Evolutionary conservation across 208 protist genomes (phyloP).

Genomic region (Trypanosoma theileri): DNA sequence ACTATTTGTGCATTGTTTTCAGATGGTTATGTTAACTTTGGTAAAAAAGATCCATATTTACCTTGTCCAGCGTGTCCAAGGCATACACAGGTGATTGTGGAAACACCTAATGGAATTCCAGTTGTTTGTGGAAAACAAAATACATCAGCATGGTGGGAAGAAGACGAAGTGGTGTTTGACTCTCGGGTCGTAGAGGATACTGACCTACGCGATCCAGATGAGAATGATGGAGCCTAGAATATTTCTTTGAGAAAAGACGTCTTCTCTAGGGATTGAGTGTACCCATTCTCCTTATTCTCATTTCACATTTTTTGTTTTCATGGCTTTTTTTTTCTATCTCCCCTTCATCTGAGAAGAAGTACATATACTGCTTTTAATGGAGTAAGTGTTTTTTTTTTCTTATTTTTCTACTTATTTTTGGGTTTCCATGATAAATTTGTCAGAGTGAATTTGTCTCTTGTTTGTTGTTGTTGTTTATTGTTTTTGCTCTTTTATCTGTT

Average conservation of each 20-base stretch:
- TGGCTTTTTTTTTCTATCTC: no score
- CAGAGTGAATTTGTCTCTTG: not conserved
- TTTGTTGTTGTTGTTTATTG: not conserved
- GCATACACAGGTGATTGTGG: conserved; percentile 69
- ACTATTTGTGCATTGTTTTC: conserved; percentile 77
- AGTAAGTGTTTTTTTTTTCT: no score
- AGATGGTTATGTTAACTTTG: conserved; percentile 85
- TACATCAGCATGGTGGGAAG: conserved; percentile 53
- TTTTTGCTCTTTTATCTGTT: not conserved
- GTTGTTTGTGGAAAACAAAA: conserved; percentile 11
- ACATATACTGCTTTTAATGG: no score
- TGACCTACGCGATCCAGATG: conserved; percentile 84
- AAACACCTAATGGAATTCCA: conserved; percentile 3
- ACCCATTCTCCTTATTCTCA: no score
- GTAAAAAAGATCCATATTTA: conserved; percentile 78
- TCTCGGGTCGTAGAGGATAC: conserved; percentile 71
- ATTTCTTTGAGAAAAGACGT: no score
- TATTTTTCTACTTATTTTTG: no score
- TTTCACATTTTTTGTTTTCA: no score
- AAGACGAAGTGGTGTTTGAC: conserved; percentile 81
- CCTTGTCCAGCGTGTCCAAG: conserved; percentile 79
- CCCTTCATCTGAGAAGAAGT: no score
- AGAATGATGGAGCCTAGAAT: conserved; percentile 56
- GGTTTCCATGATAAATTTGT: no score
- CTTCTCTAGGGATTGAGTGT: no score